Conservation (phyloP, 2,329 filamentous ascomycete species). For the Cercospora citrullina region DNA sequence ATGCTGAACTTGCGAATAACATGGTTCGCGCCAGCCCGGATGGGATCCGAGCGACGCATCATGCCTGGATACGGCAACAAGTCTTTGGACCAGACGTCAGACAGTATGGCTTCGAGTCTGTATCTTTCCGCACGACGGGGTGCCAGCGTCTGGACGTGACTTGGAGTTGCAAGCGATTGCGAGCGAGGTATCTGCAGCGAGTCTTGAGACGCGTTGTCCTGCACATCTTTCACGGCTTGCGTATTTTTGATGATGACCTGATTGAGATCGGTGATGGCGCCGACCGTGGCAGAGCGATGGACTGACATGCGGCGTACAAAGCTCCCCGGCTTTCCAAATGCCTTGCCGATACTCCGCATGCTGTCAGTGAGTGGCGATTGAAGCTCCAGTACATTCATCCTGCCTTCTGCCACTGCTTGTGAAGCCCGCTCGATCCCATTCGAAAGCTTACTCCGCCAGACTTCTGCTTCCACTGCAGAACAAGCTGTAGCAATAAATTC, state of each 20-base stretch:
- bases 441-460: constrained; percentile 73
- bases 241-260: constrained; percentile 89
- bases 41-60: constrained; percentile 65
- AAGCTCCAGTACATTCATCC: constrained; percentile 50
- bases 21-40: constrained; percentile 76
- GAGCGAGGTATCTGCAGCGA: constrained; percentile 69
- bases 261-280: constrained; percentile 65
- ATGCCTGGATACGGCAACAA: constrained; percentile 81
- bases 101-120: constrained; percentile 70
- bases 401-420: constrained; percentile 53
- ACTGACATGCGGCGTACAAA: constrained; percentile 71
- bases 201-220: constrained; percentile 45
- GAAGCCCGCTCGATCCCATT: constrained; percentile 53
- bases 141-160: constrained; percentile 67
- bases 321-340: constrained; percentile 70
- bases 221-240: constrained; percentile 61
- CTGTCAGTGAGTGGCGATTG: constrained; percentile 67
- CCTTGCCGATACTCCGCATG: constrained; percentile 71
- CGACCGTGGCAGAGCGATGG: constrained; percentile 73
- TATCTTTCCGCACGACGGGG: constrained; percentile 74
- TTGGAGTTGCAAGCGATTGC: constrained; percentile 73
- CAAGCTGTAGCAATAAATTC: constrained; percentile 88
- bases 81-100: constrained; percentile 82
- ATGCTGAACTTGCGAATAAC: constrained; percentile 87
- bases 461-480: constrained; percentile 72